These are phyloP conservation scores for Ceratobasidium sp. DNA, from an alignment of 1,284 basidiomycete genomes.

Conservation along the genomic window DNA sequence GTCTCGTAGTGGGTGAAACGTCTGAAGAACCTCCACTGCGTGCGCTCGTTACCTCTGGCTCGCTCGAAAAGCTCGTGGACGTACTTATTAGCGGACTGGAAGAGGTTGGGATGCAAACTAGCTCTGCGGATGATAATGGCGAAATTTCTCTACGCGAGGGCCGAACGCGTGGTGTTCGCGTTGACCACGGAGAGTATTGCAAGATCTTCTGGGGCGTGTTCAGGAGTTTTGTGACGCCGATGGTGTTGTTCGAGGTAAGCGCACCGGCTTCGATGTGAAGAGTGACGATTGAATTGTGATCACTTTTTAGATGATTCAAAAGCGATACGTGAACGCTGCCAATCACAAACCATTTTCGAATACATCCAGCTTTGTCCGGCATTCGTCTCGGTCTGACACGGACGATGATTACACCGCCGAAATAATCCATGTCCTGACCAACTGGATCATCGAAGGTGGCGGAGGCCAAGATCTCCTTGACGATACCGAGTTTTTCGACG, in stretches of 20 bases:
- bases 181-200: slow-evolving; percentile 75
- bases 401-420: slow-evolving; percentile 55
- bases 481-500: slow-evolving; percentile 65
- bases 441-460: slow-evolving; percentile 73
- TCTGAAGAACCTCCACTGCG: slow-evolving; percentile 71
- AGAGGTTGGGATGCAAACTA: slow-evolving; percentile 68
- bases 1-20: slow-evolving; percentile 54
- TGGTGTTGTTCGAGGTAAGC: slow-evolving; percentile 81
- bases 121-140: slow-evolving; percentile 79
- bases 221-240: slow-evolving; percentile 76
- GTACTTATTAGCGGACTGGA: slow-evolving; percentile 78
- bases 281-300: slow-evolving; percentile 6
- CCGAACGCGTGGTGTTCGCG: slow-evolving; percentile 69
- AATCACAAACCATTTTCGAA: slow-evolving; percentile 21
- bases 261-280: slow-evolving; percentile 16
- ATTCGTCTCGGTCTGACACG: not conserved
- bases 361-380: not conserved
- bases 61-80: slow-evolving; percentile 73
- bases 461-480: slow-evolving; percentile 79
- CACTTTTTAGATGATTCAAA: slow-evolving; percentile 66
- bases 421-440: slow-evolving; percentile 67
- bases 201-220: slow-evolving; percentile 81
- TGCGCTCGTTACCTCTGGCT: slow-evolving; percentile 77
- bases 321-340: slow-evolving; percentile 63
- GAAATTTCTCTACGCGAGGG: slow-evolving; percentile 75